Base-by-base conservation (phyloP, 306 rosid genomes). In the Cucumis hystrix region DNA sequence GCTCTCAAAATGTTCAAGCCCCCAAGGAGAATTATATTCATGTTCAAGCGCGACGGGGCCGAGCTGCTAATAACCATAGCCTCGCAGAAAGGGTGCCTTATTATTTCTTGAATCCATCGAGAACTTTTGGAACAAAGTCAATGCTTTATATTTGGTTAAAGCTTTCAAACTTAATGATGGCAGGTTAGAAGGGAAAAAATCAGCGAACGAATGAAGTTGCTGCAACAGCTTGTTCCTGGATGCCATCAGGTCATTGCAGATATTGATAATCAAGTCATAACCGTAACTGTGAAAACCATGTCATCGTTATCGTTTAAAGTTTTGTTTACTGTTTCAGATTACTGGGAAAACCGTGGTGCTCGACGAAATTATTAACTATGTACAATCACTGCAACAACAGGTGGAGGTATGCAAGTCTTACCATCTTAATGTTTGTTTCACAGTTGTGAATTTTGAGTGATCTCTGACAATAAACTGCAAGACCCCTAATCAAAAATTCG, bases 181-280 rank as follows among this genome's bases (percentile, higher is more conserved):
- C 85, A 91, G 98, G 96, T 94, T 56, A 87, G 98, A 76, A 94
- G 97, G 88, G 98, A 94, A 79, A 94, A 94, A 86, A 94, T 94
- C 57, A 89, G 97, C 61, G 97, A 94, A 84, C 65, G 98, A 79
- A 94, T 92, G 98, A 87, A 93, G 83, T 81, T 92, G 87, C 96
- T 94, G 81, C 98, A 94, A 83, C 97, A 94, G 81, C 96, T 94
- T 75, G 98, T 94, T 84, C 97, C 98, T 0, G 98, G 98, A 40
- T 94, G 98, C 89, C 91, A 89, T 79, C 90, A 94, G 96, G 98
- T 94, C 78, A 76, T 67, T 33, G 51, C 18, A 68, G 30, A 40
- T 57, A 57, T 35, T 37, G 13, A 33, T 11, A 60, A 25, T 23
- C 21, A 11, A 56, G 18, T 7, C 78, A 28, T 58, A 75, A 54